Percentiles rank a stretch among this genome's conserved stretches.
Conservation (phyloP, 176 grass and related monocot species). For the Oryza glaberrima region DNA sequence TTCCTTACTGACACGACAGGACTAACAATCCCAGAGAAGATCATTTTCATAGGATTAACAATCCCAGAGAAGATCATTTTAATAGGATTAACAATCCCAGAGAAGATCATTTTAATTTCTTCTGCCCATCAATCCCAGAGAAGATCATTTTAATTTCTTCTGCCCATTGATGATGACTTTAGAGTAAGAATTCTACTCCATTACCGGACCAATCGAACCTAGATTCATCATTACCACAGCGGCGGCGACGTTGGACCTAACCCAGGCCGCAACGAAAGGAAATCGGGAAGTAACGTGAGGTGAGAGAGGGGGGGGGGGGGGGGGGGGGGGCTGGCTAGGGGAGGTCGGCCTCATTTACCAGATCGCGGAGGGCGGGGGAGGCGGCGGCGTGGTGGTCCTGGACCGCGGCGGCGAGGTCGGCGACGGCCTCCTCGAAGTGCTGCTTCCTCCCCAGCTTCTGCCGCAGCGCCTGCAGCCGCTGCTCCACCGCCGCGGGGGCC, state of each 20-base stretch:
- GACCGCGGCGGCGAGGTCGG: constrained; percentile 55
- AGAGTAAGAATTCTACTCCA: neutral
- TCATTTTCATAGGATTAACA: no score
- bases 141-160: neutral
- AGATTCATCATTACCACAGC: neutral
- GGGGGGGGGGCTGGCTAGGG: no score
- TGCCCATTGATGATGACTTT: neutral
- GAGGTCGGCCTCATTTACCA: constrained; percentile 49
- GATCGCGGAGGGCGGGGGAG: constrained; percentile 64
- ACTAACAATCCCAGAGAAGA: no score
- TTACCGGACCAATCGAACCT: neutral
- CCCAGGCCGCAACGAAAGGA: neutral
- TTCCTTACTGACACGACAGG: neutral
- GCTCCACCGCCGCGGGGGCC: constrained; percentile 30
- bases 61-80: neutral
- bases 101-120: no score
- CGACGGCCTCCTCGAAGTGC: constrained; percentile 77
- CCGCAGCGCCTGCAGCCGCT: constrained; percentile 69
- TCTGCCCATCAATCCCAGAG: neutral
- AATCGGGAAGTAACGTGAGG: neutral
- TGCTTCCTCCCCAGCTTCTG: constrained; percentile 81
- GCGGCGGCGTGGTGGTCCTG: constrained; percentile 55
- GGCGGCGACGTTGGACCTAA: neutral
- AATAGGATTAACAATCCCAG: neutral
- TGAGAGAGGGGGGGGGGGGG: no score